A percentile compares a stretch with the other conserved stretches of the same genome.
Evolutionary conservation across 2,329 filamentous ascomycete genomes (phyloP).

Genomic region (Sporothrix globosa): DNA sequence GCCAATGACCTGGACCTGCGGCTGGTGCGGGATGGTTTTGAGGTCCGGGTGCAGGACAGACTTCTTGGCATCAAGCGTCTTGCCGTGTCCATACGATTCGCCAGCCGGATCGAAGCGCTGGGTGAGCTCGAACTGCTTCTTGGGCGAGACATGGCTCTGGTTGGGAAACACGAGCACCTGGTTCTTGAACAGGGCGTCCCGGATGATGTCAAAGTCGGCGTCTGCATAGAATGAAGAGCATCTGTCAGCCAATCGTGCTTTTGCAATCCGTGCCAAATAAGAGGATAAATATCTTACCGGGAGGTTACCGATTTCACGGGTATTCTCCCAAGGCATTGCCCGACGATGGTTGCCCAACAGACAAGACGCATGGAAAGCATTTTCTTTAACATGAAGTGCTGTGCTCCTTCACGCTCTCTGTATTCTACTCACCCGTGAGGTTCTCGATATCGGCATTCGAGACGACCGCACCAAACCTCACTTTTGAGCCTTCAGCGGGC

Average conservation of each 20-base stretch:
- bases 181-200: constrained; percentile 66
- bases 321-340: constrained; percentile 37
- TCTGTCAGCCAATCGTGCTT: constrained; percentile 16
- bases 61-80: constrained; percentile 65
- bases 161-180: constrained; percentile 73
- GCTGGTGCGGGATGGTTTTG: constrained; percentile 78
- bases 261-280: neutral
- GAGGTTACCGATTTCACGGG: constrained; percentile 40
- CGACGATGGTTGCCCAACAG: constrained; percentile 4
- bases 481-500: constrained; percentile 33
- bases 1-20: constrained; percentile 78
- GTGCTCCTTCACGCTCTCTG: neutral
- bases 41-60: constrained; percentile 76
- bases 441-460: constrained; percentile 63
- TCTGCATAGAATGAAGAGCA: constrained; percentile 47
- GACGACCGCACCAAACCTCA: constrained; percentile 65
- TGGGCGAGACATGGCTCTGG: constrained; percentile 65
- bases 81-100: constrained; percentile 71
- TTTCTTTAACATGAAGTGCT: neutral
- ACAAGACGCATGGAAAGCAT: constrained; percentile 26
- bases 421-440: constrained; percentile 58
- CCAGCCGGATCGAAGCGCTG: constrained; percentile 70
- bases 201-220: constrained; percentile 65
- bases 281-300: constrained; percentile 35
- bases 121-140: constrained; percentile 74